phyloP scores from a whole-genome alignment of 1,284 basidiomycete genomes.

The Cryptococcus hybrid region DNA sequence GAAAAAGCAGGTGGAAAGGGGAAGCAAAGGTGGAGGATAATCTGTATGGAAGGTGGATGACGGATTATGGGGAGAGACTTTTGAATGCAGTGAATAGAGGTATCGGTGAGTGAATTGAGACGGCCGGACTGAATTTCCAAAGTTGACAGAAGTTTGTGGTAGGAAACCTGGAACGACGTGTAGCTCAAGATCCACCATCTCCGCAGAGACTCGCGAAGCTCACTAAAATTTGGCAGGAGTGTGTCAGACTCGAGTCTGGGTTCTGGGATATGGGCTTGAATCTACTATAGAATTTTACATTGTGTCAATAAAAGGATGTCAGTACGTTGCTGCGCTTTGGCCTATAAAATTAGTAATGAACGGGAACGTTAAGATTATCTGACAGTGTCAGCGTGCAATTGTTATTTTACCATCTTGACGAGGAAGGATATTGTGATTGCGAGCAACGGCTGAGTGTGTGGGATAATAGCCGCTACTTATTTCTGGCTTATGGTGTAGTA shows the following conservation, averaged over 20 bases:
- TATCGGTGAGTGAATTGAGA: slow-evolving; percentile 57
- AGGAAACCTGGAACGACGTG: slow-evolving; percentile 65
- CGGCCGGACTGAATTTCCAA: background rate
- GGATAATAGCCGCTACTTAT: no score
- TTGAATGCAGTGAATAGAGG: slow-evolving; percentile 68
- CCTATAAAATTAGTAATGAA: no score
- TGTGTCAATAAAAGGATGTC: no score
- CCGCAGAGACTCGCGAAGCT: slow-evolving; percentile 63
- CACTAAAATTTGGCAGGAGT: slow-evolving; percentile 71
- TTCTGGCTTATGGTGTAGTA: no score
- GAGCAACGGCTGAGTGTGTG: no score
- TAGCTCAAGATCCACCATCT: slow-evolving; percentile 65
- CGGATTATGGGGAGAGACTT: slow-evolving; percentile 73
- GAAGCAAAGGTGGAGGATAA: slow-evolving; percentile 64
- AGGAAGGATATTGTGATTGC: no score
- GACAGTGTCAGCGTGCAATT: no score
- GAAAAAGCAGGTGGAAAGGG: slow-evolving; percentile 56
- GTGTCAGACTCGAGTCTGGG: slow-evolving; percentile 72
- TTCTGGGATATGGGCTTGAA: slow-evolving; percentile 72
- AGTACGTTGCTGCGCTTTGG: no score
- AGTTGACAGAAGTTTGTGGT: background rate
- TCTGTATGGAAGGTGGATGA: slow-evolving; percentile 73
- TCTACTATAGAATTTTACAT: background rate
- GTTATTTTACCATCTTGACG: no score
- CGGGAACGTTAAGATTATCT: no score